phyloP scores from a whole-genome alignment of 768 basidiomycete genomes.

The Pulveroboletus sp. region DNA sequence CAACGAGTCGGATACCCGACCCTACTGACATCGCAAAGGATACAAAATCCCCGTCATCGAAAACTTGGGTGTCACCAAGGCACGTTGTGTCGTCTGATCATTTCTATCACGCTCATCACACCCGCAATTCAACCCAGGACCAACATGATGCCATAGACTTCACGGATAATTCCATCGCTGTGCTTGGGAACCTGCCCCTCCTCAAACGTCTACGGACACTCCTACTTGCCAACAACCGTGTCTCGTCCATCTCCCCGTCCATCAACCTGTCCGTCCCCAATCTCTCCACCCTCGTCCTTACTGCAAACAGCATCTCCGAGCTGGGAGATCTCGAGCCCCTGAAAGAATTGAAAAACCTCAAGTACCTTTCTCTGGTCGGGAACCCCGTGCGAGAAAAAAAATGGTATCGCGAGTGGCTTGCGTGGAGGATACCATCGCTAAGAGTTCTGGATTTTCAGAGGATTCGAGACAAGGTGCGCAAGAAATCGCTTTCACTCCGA shows the following conservation, averaged over 20 bases:
- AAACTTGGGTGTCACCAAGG: conserved; percentile 92
- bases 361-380: conserved; percentile 72
- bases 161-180: conserved; percentile 84
- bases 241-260: conserved; percentile 77
- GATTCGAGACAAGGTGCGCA: conserved; percentile 88
- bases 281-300: conserved; percentile 76
- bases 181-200: conserved; percentile 81
- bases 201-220: conserved; percentile 81
- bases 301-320: conserved; percentile 76
- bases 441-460: conserved; percentile 94
- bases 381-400: conserved; percentile 88
- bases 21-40: conserved; percentile 45
- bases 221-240: conserved; percentile 86
- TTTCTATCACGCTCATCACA: conserved; percentile 10
- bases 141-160: conserved; percentile 93
- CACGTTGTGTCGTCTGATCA: conserved; percentile 37
- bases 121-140: conserved; percentile 48
- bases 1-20: conserved; percentile 9
- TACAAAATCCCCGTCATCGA: conserved; percentile 94
- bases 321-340: conserved; percentile 83
- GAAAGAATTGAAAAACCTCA: conserved; percentile 68
- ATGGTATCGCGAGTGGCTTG: conserved; percentile 96
- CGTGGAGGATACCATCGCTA: conserved; percentile 80
- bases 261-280: conserved; percentile 83
- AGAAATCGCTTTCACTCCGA: conserved; percentile 29